phyloP scores from a whole-genome alignment of 225 moss, liverwort and hornwort genomes.

The Anthoceros angustus region DNA sequence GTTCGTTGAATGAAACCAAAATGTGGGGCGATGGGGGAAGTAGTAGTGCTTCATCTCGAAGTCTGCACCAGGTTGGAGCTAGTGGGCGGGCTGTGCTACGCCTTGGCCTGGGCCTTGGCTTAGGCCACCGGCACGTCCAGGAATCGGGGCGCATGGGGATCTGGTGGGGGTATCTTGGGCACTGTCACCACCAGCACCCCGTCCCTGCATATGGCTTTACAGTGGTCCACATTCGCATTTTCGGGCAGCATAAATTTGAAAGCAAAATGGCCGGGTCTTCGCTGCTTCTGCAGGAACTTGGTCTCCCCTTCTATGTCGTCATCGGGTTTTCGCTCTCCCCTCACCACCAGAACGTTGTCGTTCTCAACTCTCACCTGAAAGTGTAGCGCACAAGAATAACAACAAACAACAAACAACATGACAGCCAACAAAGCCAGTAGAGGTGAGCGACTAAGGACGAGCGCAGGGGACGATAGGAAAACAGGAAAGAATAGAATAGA shows the following conservation, averaged over 20 bases:
- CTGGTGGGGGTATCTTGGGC: constrained; percentile 1
- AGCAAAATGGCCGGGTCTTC: neutral
- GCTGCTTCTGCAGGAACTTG: constrained; percentile 3
- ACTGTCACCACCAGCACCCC: neutral
- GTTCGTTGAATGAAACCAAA: too few relatives aligned
- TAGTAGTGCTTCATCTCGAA: too few relatives aligned
- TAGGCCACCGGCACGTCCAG: neutral
- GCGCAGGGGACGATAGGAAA: too few relatives aligned
- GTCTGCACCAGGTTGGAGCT: too few relatives aligned
- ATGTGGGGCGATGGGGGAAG: too few relatives aligned
- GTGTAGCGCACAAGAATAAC: neutral
- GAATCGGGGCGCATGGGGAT: constrained; percentile 3
- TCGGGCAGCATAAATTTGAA: constrained; percentile 4
- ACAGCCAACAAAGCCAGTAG: too few relatives aligned
- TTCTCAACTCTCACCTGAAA: constrained; percentile 5
- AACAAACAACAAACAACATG: neutral
- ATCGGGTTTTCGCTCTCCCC: constrained; percentile 1
- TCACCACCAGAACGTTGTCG: constrained; percentile 1
- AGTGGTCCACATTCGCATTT: constrained; percentile 3
- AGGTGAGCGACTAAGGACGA: too few relatives aligned
- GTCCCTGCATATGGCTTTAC: constrained; percentile 1
- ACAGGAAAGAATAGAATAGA: too few relatives aligned
- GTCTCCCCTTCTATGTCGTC: neutral
- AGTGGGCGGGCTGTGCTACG: too few relatives aligned
- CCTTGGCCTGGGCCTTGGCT: neutral